Base-by-base conservation (phyloP, 371 early-diverging fungal species). In the Actinomortierella wolfii region DNA sequence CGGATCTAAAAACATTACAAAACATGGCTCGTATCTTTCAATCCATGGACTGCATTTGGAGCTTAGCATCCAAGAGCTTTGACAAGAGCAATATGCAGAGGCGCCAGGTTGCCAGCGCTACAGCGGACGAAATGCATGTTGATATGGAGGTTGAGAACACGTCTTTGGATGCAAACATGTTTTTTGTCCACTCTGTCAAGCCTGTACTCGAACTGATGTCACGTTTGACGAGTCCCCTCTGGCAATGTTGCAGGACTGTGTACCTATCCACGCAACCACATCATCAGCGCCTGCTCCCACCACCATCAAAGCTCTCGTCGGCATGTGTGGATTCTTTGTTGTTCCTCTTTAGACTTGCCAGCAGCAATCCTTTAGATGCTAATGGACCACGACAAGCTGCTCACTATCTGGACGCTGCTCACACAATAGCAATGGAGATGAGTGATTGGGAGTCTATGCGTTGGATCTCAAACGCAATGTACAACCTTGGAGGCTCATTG, bases 381-480 rank as follows among this genome's bases (percentile, higher is more conserved):
- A 24, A 45, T 15, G 21, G 13, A 13, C 24, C 0, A n/a, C 56
- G 15, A 43, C 67, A 1, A 41, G 18, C 47, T 67, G 1, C 13
- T 47, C 26, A 51, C 14, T 7, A 54, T 14, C 25, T 74, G 14
- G 67, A 74, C 14, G 67, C 74, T 3, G 67, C 74, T 4, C 54
- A 59, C 25, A 7, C 51, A 21, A 47, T 56, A 13, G 74, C 74
- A 3, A 56, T 34, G 23, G 60, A 57, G 9, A 67, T 74, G 67
- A 28, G 51, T 7, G 74, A 74, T 29, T 39, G 20, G 2, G 74
- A 67, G 40, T 74, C 74, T 15, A 56, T 74, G 1, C 64, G 54
- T 4, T 74, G 74, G 74, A 67, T 74, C 1, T 74, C 74, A n/a
- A 74, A 74, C 34, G 74, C 74, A 1, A 51, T 74, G 14, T 74